Base-by-base conservation (phyloP, 345 rosid genomes). In the Microthlaspi erraticum region DNA sequence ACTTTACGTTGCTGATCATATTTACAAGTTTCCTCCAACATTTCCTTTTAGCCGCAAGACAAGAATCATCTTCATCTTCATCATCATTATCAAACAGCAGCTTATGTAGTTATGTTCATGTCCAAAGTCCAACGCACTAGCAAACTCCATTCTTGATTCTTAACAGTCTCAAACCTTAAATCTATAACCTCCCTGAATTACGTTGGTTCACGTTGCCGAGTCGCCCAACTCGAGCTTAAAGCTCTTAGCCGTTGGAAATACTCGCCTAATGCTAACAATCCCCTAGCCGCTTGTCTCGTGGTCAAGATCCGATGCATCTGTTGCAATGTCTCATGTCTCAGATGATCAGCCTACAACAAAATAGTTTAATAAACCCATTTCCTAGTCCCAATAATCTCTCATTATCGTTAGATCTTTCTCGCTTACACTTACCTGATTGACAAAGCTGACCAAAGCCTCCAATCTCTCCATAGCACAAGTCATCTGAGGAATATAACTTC, bases 221-320 rank as follows among this genome's bases (percentile, higher is more conserved):
- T 73, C 5, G 85, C 86, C 93, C 93, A 91, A 29, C 84, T 68
- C 31, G 84, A 70, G 71, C 96, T 94, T 64, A 91, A 65, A 66
- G 80, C 87, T 55, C 91, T 81, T 26, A 88, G 88, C 37, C 93
- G 86, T 56, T 88, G 88, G 61, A 84, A 85, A 81, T 91, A 91
- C 80, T 94, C 96, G 10, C 96, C 96, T 72, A 89, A 74, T 8
- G 90, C 89, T 45, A 89, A 86, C 68, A 94, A 82, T 7, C 96
- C 93, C 37, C 88, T 80, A 74, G 97, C 98, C 5, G 91, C 88
- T 72, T 91, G 97, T n/a, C 84, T 81, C 29, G 75, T 79, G 58
- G 96, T 89, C 45, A 94, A 80, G 79, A 87, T 81, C 56, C 83
- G 66, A 61, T 81, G 82, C 96, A 91, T 91, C 70, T 89, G 97